Base-by-base conservation (phyloP, 306 rosid species). In the Rubus idaeus region DNA sequence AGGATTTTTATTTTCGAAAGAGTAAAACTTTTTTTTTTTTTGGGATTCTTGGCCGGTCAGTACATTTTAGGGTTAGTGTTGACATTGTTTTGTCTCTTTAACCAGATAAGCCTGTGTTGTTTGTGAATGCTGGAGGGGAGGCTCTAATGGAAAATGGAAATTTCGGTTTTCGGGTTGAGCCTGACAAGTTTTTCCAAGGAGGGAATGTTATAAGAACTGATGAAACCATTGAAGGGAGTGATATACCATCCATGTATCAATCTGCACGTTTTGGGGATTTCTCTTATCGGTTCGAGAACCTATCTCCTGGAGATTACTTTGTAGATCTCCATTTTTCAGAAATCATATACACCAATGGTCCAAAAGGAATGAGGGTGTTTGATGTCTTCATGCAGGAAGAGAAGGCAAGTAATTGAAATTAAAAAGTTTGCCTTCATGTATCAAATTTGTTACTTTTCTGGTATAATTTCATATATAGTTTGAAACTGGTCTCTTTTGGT, bases 81-180 rank as follows among this genome's bases (percentile, higher is more conserved):
- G 37, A 71, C 58, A 23, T 26, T 71, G 30, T 18, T 45, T 55
- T 55, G 30, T 56, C 61, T 56, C 8, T 18, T 79, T 23, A 42
- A 55, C 57, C 68, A 79, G 83, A 65, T 45, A 35, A 67, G 56
- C 40, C 12, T 10, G 49, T 74, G 21, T n/a, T 73, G 68, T 73
- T 79, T 55, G 70, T 79, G 77, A 79, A 79, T 56, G 75, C 78
- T 68, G 78, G 83, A 66, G 78, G 78, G 44, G 78, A 68, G 60
- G 78, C 45, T 44, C 13, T 66, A 35, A 8, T 13, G 52, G 83
- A 55, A 44, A 42, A 47, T 30, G 26, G 10, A 26, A 45, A 50
- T 66, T 41, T 47, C 13, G 61, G 61, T 57, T 35, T 80, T 74
- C 45, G 6, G n/a, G 47, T 79, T 23, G 75, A 55, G 62, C 45